These are phyloP conservation scores for Kodamaea sp. DNA, from an alignment of 1,139 yeast species.

Conservation along the genomic window DNA sequence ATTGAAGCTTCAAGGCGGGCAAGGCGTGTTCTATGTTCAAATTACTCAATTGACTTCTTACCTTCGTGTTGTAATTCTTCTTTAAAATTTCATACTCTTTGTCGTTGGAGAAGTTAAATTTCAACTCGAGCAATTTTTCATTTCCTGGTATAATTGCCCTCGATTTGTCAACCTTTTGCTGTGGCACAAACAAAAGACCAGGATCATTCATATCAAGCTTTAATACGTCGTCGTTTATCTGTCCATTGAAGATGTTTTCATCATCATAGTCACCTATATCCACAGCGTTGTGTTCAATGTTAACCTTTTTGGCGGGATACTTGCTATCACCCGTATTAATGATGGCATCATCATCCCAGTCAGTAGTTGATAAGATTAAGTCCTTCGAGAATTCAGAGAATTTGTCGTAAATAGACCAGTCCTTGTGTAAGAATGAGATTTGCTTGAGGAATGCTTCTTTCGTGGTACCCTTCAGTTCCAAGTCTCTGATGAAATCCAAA, in stretches of 20 bases:
- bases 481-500: conserved; percentile 31
- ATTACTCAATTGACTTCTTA: conserved; percentile 91
- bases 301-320: conserved; percentile 8
- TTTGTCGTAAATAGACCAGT: conserved; percentile 39
- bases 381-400: conserved; percentile 54
- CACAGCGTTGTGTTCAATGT: conserved; percentile 13
- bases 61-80: conserved; percentile 86
- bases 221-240: conserved; percentile 45
- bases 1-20: conserved; percentile 84
- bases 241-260: conserved; percentile 79
- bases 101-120: conserved; percentile 87
- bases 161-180: conserved; percentile 24
- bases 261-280: conserved; percentile 59
- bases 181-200: conserved; percentile 64
- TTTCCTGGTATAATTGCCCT: conserved; percentile 44
- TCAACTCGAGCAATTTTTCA: conserved; percentile 49
- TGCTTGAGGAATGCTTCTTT: conserved; percentile 21
- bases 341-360: conserved; percentile 77
- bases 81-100: conserved; percentile 78
- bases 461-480: conserved; percentile 22
- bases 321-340: conserved; percentile 47
- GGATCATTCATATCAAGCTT: conserved; percentile 88
- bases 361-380: conserved; percentile 70
- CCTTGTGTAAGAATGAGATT: conserved; percentile 38
- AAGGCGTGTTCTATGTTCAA: conserved; percentile 87